Evolutionary conservation across 2,329 filamentous ascomycete species (phyloP), one percentile per base, ranked within the genome.

Genomic region (Alternaria triticina): DNA sequence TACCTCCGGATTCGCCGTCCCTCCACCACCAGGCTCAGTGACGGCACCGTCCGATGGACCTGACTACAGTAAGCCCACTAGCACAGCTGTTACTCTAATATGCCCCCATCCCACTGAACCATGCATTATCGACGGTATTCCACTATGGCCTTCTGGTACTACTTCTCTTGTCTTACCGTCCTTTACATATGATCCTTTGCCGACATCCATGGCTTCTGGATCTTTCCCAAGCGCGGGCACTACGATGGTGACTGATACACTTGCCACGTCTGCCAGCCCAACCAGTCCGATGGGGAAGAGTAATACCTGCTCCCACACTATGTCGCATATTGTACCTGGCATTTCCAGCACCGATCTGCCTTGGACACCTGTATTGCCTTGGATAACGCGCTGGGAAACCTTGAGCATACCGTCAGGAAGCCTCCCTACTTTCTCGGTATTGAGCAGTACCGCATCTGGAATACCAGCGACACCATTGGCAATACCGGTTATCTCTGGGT

Each of bases 71-170:
- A 51, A 12, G 1, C 36, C 50, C 12, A 33, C 57, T 28, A 40
- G 20, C 28, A 49, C 54, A 30, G 30, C 28, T 0, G 27, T 36
- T 11, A 40, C 33, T 15, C 13, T 56, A 4, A 46, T 23, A 11
- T 59, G 45, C 9, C 52, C 51, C 8, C 46, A 47, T 20, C 51
- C 56, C 4, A 56, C 25, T 8, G 49, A 44, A 17, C 22, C 36
- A 23, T 62, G 59, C 54, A 58, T 49, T 4, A 40, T 54, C 59
- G 40, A 58, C 15, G 54, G 59, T 17, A 62, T 58, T 15, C 23
- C 54, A 3, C 46, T 62, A 17, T 62, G 49, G 47, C 59, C 54
- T 3, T 51, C 22, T 27, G 45, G 45, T 0, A 56, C 45, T 3
- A 61, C 58, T 1, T 49, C 40, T 12, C 45, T 61, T 3, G 11